Conservation (phyloP, 2,329 filamentous ascomycete genomes). For the Beauveria australis region DNA sequence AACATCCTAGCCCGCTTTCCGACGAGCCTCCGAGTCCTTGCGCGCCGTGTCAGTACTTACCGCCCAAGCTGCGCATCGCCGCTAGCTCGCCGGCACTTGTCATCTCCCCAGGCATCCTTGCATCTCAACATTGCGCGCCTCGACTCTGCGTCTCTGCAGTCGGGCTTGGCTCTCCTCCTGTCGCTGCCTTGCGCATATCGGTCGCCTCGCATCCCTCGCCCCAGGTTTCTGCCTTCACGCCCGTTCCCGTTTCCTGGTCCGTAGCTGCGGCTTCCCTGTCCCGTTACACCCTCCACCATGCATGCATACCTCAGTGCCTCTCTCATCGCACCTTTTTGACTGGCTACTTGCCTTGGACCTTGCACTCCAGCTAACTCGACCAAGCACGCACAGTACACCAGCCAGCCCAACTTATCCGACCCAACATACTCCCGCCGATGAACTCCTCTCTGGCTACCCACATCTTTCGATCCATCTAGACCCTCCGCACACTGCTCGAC, state of each 20-base stretch:
- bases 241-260: constrained; percentile 5
- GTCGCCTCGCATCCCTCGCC: not conserved
- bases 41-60: not conserved
- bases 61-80: not conserved
- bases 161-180: not conserved
- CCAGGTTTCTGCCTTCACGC: not conserved
- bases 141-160: not conserved
- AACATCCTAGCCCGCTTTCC: not conserved
- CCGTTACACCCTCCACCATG: constrained; percentile 4
- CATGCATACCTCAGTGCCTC: constrained; percentile 6
- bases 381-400: not conserved
- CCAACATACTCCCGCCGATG: not conserved
- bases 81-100: not conserved
- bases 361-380: constrained; percentile 8
- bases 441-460: not conserved
- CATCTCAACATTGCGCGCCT: not conserved
- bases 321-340: not conserved
- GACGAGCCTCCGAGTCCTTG: not conserved
- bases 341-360: not conserved
- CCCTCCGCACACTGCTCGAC: not conserved
- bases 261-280: constrained; percentile 2
- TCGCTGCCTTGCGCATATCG: not conserved
- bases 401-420: not conserved
- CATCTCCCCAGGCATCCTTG: not conserved
- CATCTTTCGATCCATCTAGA: constrained; percentile 8